Conservation (phyloP, 163 green algal species). For the Scenedesmus sp. region DNA sequence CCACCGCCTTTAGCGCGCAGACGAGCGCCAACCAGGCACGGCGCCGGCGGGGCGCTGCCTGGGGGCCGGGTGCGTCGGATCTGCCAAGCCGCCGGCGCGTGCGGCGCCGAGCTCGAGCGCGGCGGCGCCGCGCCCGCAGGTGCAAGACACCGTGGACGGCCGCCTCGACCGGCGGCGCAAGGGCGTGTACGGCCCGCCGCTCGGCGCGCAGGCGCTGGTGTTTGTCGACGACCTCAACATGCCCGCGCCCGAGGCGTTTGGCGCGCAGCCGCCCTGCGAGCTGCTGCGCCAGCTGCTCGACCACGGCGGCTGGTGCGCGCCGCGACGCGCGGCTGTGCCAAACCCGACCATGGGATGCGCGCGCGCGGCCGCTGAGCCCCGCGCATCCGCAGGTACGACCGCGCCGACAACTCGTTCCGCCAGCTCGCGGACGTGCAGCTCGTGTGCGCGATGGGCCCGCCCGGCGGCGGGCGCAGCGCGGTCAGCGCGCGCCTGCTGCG, state of each 20-base stretch:
- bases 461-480: slow-evolving; percentile 73
- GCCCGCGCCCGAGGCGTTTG: slow-evolving; percentile 72
- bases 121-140: neutral
- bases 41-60: too few species aligned
- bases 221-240: slow-evolving; percentile 82
- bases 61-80: too few species aligned
- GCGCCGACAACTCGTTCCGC: slow-evolving; percentile 59
- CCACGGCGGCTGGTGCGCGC: slow-evolving; percentile 60
- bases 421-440: slow-evolving; percentile 74
- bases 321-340: too few species aligned
- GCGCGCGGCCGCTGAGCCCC: slow-evolving; percentile 16
- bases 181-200: slow-evolving; percentile 65
- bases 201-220: slow-evolving; percentile 59
- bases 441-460: slow-evolving; percentile 74
- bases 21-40: slow-evolving; percentile 67
- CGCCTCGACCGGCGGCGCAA: slow-evolving; percentile 77
- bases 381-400: slow-evolving; percentile 52
- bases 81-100: too few species aligned
- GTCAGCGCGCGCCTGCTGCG: slow-evolving; percentile 78
- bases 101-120: too few species aligned
- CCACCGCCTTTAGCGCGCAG: slow-evolving; percentile 73
- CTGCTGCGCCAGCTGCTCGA: slow-evolving; percentile 79
- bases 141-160: slow-evolving; percentile 77
- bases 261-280: slow-evolving; percentile 79
- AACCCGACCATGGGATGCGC: neutral